A percentile compares a stretch with the other conserved stretches of the same genome.
phyloP scores from a whole-genome alignment of 73 alveolate species.

The Diophrys appendiculata region DNA sequence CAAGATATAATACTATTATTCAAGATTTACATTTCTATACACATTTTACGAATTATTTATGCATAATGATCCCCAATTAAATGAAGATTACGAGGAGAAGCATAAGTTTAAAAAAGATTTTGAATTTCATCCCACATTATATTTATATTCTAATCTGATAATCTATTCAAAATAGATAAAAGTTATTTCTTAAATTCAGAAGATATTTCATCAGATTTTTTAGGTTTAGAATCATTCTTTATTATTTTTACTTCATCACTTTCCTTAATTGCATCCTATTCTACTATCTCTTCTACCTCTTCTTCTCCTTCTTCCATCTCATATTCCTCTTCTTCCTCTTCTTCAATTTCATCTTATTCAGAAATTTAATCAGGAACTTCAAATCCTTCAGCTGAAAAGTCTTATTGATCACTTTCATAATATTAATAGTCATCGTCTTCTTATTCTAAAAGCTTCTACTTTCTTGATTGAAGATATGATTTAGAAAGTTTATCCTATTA shows the following conservation, averaged over 20 bases:
- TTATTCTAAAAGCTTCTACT: no score
- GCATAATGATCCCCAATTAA: neutral
- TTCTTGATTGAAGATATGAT: no score
- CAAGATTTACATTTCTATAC: no score
- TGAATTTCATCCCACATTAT: neutral
- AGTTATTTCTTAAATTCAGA: neutral
- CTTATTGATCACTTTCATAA: no score
- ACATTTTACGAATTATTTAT: neutral
- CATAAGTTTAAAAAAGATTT: neutral
- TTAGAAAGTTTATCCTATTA: no score
- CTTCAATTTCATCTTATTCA: no score
- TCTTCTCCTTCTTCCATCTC: neutral
- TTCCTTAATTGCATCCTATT: no score
- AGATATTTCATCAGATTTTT: neutral
- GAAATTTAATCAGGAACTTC: no score
- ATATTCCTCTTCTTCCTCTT: neutral
- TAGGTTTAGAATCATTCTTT: neutral
- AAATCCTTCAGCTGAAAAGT: no score
- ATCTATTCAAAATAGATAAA: no score
- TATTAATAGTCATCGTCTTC: no score
- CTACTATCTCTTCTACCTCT: neutral
- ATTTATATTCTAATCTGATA: neutral
- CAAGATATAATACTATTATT: neutral
- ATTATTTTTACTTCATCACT: no score
- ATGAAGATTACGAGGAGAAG: neutral